Evolutionary conservation across 345 rosid genomes (phyloP), one percentile per base, ranked within the genome.

Genomic region (Eucalyptus cloeziana): DNA sequence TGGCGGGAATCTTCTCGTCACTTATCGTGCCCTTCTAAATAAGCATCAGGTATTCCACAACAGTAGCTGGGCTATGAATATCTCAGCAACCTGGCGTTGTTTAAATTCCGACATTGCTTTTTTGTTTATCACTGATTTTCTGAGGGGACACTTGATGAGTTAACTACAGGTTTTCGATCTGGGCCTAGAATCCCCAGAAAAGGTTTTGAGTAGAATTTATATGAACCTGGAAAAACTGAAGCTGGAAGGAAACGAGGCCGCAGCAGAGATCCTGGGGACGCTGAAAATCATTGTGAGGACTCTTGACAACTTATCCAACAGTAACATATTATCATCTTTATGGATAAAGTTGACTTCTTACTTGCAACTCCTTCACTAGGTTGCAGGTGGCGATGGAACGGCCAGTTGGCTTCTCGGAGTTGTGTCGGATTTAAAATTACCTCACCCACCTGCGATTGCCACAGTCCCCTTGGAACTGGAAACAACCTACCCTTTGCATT

Each of bases 351-450:
- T 44, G 85, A 76, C 85, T 40, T 12, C 85, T 76, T 21, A 40
- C 27, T 37, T 76, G 47, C 30, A 40, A 76, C 30, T 76, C 47
- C 85, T 76, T 76, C 85, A 40, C 37, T 86, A 96, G 98, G 96
- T 95, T 92, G 98, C 96, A 22, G 98, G 96, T 37, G 96, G 96
- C 47, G 98, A 96, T 92, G 96, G 98, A 85, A 96, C 98, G 9
- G 96, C 96, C 21, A 88, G 96, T 87, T 96, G 96, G 98, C 93
- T 96, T 67, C 96, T 96, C 33, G 96, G 98, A 64, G 96, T 96
- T 33, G 92, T 96, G 90, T 92, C 93, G 76, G 96, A 96, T 93
- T 96, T 96, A 89, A 95, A 96, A 89, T 91, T 96, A 67, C 95
- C 96, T 81, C 90, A 89, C 43, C 94, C 96, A 58, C 96, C 96